Base-by-base conservation (phyloP, 2,329 filamentous ascomycete genomes). In the Paracamarosporium sp. region DNA sequence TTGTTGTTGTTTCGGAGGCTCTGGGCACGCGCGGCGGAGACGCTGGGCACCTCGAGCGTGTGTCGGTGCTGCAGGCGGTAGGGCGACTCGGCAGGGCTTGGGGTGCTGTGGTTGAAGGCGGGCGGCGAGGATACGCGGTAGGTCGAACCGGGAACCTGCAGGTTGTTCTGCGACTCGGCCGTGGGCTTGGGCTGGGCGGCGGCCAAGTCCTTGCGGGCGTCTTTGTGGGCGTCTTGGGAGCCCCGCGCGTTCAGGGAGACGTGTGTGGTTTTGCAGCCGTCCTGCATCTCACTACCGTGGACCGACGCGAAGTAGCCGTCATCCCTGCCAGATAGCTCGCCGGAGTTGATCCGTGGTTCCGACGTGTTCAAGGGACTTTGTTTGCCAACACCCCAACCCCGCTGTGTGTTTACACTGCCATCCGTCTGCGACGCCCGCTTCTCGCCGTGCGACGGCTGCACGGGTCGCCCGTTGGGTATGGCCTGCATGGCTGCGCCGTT, bases 1-100 rank as follows among this genome's bases (percentile, higher is more conserved):
- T 33, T 33, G 31, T n/a, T 76, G 27, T 77, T 73, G 35, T 76
- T 76, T 38, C 66, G 58, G 20, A 88, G 84, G 64, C 97, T 93
- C 65, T 86, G 88, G n/a, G 80, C 85, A 66, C 91, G 85, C 31
- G 85, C 63, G 12, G 70, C 80, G n/a, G 88, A 83, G 15, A 83
- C 76, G 76, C 89, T 91, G 7, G 93, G 93, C 0, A 97, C 92
- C 76, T 97, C 92, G 25, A 97, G 83, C 0, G 92, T 97, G 78
- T 97, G 90, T 63, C 93, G 88, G 60, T 97, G 92, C 75, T 90
- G 90, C 47, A 94, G 80, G 54, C 86, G 84, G 20, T 85, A 78
- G 30, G 82, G 80, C 13, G 82, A 81, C 8, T 86, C 80, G 36
- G 64, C 56, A 20, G 88, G 83, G 43, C 82, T 75, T 56, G 83